Evolutionary conservation across 2,329 filamentous ascomycete species (phyloP).

Genomic region (Cytospora piceae): DNA sequence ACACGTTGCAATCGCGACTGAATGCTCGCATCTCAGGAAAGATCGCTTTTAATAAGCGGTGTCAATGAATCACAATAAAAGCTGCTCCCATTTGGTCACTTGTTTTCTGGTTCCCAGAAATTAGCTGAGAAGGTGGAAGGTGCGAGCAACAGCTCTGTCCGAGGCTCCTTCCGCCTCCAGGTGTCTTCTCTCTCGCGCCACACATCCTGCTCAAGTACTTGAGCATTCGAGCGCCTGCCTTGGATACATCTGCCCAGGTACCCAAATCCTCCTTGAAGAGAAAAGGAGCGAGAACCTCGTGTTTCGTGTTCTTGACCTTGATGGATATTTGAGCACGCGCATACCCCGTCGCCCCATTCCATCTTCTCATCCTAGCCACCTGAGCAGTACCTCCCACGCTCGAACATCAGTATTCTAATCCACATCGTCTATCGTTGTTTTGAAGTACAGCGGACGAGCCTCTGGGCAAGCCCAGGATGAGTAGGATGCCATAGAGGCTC

Average conservation of each 20-base stretch:
- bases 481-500: neutral
- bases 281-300: neutral
- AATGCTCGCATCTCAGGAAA: neutral
- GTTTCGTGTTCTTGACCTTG: neutral
- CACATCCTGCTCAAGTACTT: neutral
- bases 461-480: neutral
- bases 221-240: neutral
- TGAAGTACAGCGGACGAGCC: neutral
- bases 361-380: neutral
- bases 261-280: neutral
- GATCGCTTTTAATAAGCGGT: neutral
- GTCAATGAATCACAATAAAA: neutral
- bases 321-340: neutral
- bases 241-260: neutral
- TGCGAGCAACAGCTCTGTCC: neutral
- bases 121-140: neutral
- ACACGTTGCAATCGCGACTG: neutral
- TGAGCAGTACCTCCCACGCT: neutral
- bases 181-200: neutral
- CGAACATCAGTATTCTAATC: neutral
- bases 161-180: neutral
- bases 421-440: neutral
- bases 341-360: neutral
- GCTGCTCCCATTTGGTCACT: neutral
- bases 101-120: neutral